Evolutionary conservation across 2,329 filamentous ascomycete genomes (phyloP).

Genomic region (Colletotrichum salicis): DNA sequence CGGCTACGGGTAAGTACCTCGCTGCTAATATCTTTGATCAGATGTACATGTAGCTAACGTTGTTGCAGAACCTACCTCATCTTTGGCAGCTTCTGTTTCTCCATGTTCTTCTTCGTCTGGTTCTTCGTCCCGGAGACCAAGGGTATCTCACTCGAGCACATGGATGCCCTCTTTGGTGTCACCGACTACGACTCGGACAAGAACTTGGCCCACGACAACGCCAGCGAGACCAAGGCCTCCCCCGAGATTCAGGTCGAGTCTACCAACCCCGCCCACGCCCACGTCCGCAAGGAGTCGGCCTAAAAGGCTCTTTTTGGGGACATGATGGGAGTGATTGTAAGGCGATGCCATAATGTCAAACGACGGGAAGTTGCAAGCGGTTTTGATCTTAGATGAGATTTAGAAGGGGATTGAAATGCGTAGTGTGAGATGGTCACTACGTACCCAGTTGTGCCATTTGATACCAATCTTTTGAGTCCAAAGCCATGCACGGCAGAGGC

Average conservation of each 20-base stretch:
- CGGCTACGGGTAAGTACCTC: conserved; percentile 48
- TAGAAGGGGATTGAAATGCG: neutral
- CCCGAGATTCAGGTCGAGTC: conserved; percentile 30
- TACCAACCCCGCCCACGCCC: conserved; percentile 23
- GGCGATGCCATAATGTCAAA: conserved; percentile 11
- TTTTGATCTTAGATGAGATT: conserved; percentile 23
- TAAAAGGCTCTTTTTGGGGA: neutral
- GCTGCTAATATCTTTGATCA: rapidly evolving
- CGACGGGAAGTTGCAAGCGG: conserved; percentile 1
- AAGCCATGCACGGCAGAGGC: conserved; percentile 6
- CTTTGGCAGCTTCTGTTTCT: conserved; percentile 71
- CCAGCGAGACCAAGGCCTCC: conserved; percentile 24
- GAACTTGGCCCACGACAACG: conserved; percentile 24
- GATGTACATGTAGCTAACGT: neutral
- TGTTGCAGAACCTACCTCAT: conserved; percentile 67
- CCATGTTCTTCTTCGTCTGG: conserved; percentile 72
- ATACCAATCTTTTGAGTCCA: conserved; percentile 28
- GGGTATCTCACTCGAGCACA: conserved; percentile 45
- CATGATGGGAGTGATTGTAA: neutral
- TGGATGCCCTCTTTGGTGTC: conserved; percentile 36
- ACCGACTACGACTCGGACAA: conserved; percentile 34
- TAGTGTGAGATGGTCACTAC: neutral
- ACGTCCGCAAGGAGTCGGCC: conserved; percentile 33
- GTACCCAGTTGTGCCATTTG: conserved; percentile 18
- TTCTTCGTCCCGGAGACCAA: conserved; percentile 74